Evolutionary conservation across 139 green algal genomes (phyloP).

Genomic region (Marvania coccoides): DNA sequence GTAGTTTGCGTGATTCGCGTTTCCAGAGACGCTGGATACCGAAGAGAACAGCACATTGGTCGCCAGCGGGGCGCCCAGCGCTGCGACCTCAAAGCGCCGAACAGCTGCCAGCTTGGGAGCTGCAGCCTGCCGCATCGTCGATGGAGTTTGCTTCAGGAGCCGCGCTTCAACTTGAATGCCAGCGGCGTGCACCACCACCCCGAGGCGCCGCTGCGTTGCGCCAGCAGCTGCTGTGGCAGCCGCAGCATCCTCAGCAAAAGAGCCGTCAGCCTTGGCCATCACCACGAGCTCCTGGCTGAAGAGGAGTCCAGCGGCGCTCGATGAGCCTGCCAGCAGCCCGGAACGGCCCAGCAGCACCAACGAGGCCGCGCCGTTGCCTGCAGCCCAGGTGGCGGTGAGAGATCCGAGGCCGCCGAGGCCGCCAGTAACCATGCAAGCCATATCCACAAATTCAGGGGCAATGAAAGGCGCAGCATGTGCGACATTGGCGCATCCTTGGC

Average conservation of each 20-base stretch:
- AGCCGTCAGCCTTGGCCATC: slow-evolving; percentile 11
- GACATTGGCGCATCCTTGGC: neutral
- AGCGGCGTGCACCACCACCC: slow-evolving; percentile 22
- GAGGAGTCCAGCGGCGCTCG: neutral
- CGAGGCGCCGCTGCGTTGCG: neutral
- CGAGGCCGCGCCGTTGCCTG: neutral
- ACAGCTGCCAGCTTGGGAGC: slow-evolving; percentile 28
- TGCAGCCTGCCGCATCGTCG: slow-evolving; percentile 7
- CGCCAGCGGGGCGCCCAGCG: neutral
- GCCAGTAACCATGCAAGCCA: slow-evolving; percentile 35
- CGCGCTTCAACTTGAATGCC: slow-evolving; percentile 31
- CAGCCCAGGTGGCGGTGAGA: slow-evolving; percentile 44
- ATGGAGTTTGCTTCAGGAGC: neutral
- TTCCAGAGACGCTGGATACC: slow-evolving; percentile 33
- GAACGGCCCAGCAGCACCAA: slow-evolving; percentile 12
- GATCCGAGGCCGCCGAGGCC: slow-evolving; percentile 54
- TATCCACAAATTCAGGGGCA: neutral
- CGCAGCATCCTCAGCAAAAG: neutral
- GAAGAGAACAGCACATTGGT: slow-evolving; percentile 61
- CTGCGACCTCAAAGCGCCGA: neutral
- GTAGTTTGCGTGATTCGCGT: slow-evolving; percentile 42
- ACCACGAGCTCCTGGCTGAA: neutral
- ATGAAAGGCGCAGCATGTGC: neutral
- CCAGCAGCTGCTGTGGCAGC: neutral
- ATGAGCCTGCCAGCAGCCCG: neutral